Percentiles rank a stretch among this genome's conserved stretches.
Evolutionary conservation across 2,329 filamentous ascomycete species (phyloP).

Genomic region (Monosporascus sp.): DNA sequence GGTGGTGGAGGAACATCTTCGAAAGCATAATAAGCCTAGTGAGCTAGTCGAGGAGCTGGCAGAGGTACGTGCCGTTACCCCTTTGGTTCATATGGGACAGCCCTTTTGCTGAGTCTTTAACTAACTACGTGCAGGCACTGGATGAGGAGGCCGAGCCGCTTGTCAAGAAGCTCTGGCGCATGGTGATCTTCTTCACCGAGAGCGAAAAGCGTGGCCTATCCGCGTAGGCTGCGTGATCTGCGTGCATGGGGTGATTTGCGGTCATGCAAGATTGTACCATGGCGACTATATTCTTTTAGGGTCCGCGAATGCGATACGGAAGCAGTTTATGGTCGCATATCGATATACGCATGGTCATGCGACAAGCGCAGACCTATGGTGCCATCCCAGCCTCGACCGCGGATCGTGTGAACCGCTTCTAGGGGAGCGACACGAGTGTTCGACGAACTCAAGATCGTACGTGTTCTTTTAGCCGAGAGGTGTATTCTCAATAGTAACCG

Average conservation of each 20-base stretch:
- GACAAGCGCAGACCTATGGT: not conserved
- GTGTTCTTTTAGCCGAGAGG: not conserved
- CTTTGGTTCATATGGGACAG: not conserved
- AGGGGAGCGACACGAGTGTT: not conserved
- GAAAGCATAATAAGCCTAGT: slow-evolving; percentile 67
- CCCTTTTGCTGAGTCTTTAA: slow-evolving; percentile 1
- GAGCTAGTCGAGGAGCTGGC: slow-evolving; percentile 80
- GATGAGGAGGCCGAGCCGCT: slow-evolving; percentile 93
- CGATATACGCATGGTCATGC: not conserved
- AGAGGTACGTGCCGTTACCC: slow-evolving; percentile 54
- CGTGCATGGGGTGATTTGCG: too few relatives aligned
- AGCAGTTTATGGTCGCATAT: too few relatives aligned
- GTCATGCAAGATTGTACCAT: too few relatives aligned
- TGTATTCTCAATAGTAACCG: not conserved
- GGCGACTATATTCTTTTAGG: too few relatives aligned
- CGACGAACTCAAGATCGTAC: not conserved
- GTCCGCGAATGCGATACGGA: too few relatives aligned
- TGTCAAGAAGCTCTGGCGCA: slow-evolving; percentile 95
- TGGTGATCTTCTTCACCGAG: slow-evolving; percentile 97
- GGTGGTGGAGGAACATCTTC: slow-evolving; percentile 82
- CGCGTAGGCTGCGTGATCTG: slow-evolving; percentile 37
- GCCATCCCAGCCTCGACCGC: not conserved
- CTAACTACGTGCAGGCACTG: slow-evolving; percentile 56
- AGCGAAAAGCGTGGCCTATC: slow-evolving; percentile 85
- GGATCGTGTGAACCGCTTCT: not conserved